Conservation (phyloP, 495 filamentous ascomycete genomes). For the Hyaloscypha hepaticicola region DNA sequence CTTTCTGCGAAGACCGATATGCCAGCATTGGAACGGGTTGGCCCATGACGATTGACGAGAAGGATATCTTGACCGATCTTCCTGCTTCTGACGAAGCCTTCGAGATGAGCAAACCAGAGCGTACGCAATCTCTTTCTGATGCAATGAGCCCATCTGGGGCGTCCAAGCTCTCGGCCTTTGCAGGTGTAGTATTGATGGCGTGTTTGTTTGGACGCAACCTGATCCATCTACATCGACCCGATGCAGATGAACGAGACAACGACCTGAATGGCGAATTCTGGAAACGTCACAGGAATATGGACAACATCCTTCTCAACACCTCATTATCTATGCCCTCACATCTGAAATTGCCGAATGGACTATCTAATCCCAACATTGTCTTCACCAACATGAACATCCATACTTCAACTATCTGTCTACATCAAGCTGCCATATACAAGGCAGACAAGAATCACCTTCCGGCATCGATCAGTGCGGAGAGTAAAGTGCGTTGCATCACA, state of each 20-base stretch:
- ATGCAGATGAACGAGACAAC: conserved; percentile 75
- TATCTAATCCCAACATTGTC: conserved; percentile 81
- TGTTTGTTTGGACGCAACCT: conserved; percentile 93
- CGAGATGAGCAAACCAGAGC: conserved; percentile 70
- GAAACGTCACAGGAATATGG: conserved; percentile 87
- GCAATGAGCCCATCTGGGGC: conserved; percentile 71
- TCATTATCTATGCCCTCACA: conserved; percentile 79
- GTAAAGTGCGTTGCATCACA: conserved; percentile 88
- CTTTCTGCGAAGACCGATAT: conserved; percentile 85
- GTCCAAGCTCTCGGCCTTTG: conserved; percentile 71
- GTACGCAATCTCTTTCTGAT: conserved; percentile 65
- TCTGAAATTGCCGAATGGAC: conserved; percentile 75
- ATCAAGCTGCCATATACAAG: conserved; percentile 97
- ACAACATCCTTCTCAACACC: conserved; percentile 86
- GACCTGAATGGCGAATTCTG: conserved; percentile 95
- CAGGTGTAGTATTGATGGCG: conserved; percentile 78
- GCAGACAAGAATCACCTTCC: conserved; percentile 86
- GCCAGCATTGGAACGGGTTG: conserved; percentile 97
- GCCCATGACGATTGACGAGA: conserved; percentile 92
- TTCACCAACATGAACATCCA: conserved; percentile 98
- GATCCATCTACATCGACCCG: conserved; percentile 88
- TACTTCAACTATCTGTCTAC: conserved; percentile 93
- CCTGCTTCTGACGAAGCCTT: conserved; percentile 87
- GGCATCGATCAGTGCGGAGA: conserved; percentile 75
- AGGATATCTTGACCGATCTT: conserved; percentile 85